These are phyloP conservation scores for Claviceps citrina DNA, from an alignment of 2,329 filamentous ascomycete genomes.

Conservation along the genomic window DNA sequence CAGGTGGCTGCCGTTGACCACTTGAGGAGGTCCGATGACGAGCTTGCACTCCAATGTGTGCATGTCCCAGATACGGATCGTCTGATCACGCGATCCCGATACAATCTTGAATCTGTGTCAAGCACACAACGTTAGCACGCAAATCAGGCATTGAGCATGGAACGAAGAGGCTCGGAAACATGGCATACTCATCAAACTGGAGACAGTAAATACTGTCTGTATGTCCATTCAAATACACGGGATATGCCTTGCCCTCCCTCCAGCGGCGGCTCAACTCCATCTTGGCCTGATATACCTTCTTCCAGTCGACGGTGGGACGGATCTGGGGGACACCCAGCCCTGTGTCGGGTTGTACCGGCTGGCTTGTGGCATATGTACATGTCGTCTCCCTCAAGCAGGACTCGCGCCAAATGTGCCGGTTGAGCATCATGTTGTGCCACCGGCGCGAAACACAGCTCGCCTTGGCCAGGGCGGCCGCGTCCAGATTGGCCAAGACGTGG, in stretches of 20 bases:
- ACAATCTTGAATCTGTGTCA: conserved; percentile 72
- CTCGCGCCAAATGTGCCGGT: conserved; percentile 48
- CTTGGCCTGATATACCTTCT: conserved; percentile 65
- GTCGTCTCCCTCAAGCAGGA: conserved; percentile 48
- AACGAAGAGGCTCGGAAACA: conserved; percentile 8
- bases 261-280: conserved; percentile 64
- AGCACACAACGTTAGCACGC: conserved; percentile 3
- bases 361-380: conserved; percentile 41
- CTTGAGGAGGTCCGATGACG: conserved; percentile 65
- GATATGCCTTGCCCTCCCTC: conserved; percentile 61
- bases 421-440: conserved; percentile 33
- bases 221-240: conserved; percentile 84
- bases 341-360: conserved; percentile 33
- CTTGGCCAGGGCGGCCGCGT: conserved; percentile 34
- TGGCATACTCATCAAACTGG: conserved; percentile 92
- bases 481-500: conserved; percentile 40
- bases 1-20: conserved; percentile 38
- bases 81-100: conserved; percentile 87
- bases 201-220: conserved; percentile 94
- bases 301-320: conserved; percentile 61
- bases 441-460: conserved; percentile 33
- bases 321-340: conserved; percentile 42
- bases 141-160: too few species aligned
- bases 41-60: conserved; percentile 71
- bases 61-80: conserved; percentile 92